Conservation (phyloP, 208 protist genomes). For the Crithidia acanthocephali region DNA sequence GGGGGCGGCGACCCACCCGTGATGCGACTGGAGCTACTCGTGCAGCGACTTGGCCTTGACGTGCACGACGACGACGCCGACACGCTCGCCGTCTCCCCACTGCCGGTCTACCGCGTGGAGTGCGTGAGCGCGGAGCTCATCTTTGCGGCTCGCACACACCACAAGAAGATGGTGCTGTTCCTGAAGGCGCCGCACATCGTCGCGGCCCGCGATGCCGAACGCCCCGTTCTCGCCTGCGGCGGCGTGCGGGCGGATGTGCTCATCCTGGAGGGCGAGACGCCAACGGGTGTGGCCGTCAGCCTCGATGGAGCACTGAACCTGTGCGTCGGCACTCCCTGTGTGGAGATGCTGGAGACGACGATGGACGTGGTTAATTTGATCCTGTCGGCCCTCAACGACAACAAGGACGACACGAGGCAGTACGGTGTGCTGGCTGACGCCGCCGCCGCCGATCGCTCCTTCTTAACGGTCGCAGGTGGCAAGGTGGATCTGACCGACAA, state of each 20-base stretch:
- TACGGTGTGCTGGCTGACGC: neutral
- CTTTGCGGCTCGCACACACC: conserved; percentile 50
- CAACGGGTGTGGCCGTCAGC: conserved; percentile 38
- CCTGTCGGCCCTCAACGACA: conserved; percentile 39
- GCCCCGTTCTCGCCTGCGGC: conserved; percentile 54
- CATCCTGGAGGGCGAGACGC: conserved; percentile 35
- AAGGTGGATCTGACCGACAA: conserved; percentile 9
- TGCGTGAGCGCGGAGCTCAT: conserved; percentile 63
- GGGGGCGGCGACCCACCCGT: conserved; percentile 41
- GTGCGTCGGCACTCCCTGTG: conserved; percentile 73
- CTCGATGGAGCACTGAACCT: conserved; percentile 52
- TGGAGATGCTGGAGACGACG: conserved; percentile 74
- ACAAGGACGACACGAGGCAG: neutral
- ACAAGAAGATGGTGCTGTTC: conserved; percentile 56
- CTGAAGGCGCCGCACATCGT: conserved; percentile 52
- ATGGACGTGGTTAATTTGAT: conserved; percentile 84
- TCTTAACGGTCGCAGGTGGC: conserved; percentile 1
- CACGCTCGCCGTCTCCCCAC: conserved; percentile 33
- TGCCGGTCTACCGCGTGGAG: conserved; percentile 58
- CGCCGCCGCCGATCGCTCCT: neutral
- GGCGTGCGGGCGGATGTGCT: conserved; percentile 47
- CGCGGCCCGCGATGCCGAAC: conserved; percentile 44
- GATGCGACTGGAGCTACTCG: conserved; percentile 64
- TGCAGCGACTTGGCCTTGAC: conserved; percentile 66
- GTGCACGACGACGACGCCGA: conserved; percentile 69